Evolutionary conservation across 2,329 filamentous ascomycete species (phyloP).

Genomic region (Monilinia fructigena): DNA sequence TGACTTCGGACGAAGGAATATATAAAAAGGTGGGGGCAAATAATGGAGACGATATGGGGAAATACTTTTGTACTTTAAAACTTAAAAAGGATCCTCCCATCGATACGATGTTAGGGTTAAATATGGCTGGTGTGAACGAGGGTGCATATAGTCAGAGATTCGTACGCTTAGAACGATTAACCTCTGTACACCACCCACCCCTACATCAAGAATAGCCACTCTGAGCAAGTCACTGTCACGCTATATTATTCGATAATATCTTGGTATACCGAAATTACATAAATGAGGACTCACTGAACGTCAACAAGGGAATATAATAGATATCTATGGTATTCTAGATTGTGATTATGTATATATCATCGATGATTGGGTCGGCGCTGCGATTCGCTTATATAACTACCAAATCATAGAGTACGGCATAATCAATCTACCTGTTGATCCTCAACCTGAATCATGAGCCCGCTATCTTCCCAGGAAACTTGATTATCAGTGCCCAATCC

Average conservation of each 20-base stretch:
- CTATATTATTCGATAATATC: background rate
- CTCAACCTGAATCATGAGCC: background rate
- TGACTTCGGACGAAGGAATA: background rate
- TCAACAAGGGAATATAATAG: background rate
- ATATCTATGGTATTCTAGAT: background rate
- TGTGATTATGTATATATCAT: background rate
- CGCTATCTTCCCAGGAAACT: background rate
- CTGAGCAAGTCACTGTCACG: background rate
- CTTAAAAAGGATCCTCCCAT: no score
- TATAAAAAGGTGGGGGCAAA: background rate
- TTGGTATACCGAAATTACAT: background rate
- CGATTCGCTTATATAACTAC: background rate
- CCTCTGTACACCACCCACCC: no score
- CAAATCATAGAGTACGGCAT: background rate
- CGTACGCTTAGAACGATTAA: no score
- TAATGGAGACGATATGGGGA: slow-evolving; percentile 10
- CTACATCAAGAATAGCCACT: background rate
- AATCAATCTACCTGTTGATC: background rate
- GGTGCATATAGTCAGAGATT: no score
- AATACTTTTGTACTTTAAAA: background rate
- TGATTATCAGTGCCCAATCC: background rate
- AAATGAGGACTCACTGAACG: background rate
- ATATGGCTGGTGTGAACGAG: no score
- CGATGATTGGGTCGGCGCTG: background rate
- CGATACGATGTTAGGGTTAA: no score